Evolutionary conservation across 2,329 filamentous ascomycete genomes (phyloP).

Genomic region (Penicillium sp.): DNA sequence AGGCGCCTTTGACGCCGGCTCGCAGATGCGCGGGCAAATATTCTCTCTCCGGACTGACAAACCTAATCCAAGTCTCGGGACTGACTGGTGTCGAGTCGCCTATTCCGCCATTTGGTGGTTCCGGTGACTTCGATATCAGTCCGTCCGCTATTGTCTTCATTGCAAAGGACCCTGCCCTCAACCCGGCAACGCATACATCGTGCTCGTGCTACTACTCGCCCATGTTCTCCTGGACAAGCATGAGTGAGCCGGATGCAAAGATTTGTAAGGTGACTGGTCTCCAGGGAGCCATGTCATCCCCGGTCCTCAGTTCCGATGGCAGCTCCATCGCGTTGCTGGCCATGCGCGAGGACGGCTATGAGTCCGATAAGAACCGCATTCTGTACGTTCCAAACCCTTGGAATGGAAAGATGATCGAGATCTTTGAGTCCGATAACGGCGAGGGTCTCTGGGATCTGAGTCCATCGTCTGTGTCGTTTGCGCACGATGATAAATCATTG

Average conservation of each 20-base stretch:
- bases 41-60: constrained; percentile 45
- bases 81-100: constrained; percentile 47
- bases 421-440: constrained; percentile 41
- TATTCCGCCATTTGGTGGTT: constrained; percentile 51
- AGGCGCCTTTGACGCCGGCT: constrained; percentile 38
- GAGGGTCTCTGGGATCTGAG: constrained; percentile 46
- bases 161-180: constrained; percentile 48
- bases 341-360: constrained; percentile 49
- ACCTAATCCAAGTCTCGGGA: constrained; percentile 44
- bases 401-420: constrained; percentile 41
- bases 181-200: constrained; percentile 50
- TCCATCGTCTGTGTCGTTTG: constrained; percentile 44
- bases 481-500: constrained; percentile 44
- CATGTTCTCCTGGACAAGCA: constrained; percentile 45
- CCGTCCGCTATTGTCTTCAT: constrained; percentile 49
- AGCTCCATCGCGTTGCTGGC: constrained; percentile 46
- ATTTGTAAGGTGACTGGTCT: constrained; percentile 37
- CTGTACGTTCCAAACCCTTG: constrained; percentile 46
- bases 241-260: constrained; percentile 33
- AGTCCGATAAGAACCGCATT: constrained; percentile 51
- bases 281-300: constrained; percentile 48
- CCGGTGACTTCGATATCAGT: constrained; percentile 51
- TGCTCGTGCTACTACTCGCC: constrained; percentile 50
- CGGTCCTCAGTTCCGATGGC: constrained; percentile 48
- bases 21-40: constrained; percentile 42